These are phyloP conservation scores for Auriscalpium microsporum DNA, from an alignment of 768 basidiomycete species.

Conservation along the genomic window DNA sequence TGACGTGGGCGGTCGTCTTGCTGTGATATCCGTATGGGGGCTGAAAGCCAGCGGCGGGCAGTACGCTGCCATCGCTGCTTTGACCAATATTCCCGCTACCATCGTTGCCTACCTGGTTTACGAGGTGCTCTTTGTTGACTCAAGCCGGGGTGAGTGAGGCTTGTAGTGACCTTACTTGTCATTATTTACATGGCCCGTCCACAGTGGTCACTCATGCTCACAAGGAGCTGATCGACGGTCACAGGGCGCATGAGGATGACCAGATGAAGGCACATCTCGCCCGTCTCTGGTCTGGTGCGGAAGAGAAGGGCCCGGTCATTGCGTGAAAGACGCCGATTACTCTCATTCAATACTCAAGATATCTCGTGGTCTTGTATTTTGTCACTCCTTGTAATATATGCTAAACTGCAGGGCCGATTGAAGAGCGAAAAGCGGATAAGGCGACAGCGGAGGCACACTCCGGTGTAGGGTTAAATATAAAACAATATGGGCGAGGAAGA, in stretches of 20 bases:
- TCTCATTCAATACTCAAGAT: too few relatives aligned
- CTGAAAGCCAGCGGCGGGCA: slow-evolving; percentile 13
- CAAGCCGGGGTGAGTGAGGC: slow-evolving; percentile 9
- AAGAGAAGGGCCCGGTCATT: not conserved
- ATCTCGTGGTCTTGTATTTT: too few relatives aligned
- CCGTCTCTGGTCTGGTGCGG: not conserved
- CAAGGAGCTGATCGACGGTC: not conserved
- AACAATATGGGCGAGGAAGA: too few relatives aligned
- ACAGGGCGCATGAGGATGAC: slow-evolving; percentile 8
- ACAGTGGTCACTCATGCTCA: not conserved
- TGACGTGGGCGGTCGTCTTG: slow-evolving; percentile 17
- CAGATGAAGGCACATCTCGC: not conserved
- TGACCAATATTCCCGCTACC: slow-evolving; percentile 18
- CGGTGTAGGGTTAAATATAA: too few relatives aligned
- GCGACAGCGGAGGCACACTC: too few relatives aligned
- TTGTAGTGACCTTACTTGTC: not conserved
- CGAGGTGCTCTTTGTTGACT: slow-evolving; percentile 16
- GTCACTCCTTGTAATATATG: too few relatives aligned
- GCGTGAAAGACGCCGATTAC: not conserved
- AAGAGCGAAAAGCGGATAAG: too few relatives aligned
- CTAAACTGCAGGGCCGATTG: too few relatives aligned
- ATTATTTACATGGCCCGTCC: not conserved
- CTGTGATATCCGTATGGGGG: slow-evolving; percentile 17
- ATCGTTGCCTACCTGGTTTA: slow-evolving; percentile 15
- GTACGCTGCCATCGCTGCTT: slow-evolving; percentile 19